Evolutionary conservation across 805 yeast genomes (phyloP), one percentile per base, ranked within the genome.

Genomic region (Scheffersomyces ergatensis): DNA sequence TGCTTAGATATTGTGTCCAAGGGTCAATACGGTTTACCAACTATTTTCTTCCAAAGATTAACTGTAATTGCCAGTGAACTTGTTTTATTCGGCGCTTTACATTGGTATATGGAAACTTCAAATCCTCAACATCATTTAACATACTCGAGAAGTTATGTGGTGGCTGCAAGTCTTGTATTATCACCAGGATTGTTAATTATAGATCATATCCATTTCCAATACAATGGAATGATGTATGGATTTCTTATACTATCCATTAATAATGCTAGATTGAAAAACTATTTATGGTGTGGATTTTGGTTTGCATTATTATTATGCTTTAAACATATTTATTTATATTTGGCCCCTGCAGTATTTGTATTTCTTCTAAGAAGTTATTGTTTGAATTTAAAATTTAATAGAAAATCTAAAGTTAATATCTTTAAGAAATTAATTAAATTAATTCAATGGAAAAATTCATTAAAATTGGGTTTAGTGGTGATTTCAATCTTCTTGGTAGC

Each of bases 121-220:
- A 56, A 60, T 9, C 63, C 67, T 27, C 17, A 15, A 14, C 18
- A 29, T 15, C 67, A 58, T 30, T 49, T 49, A n/a, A 59, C 59
- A 17, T 62, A 68, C 19, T 73, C 70, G 47, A 63, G 82, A 35
- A 75, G 84, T 19, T 83, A 80, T 62, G 92, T 89, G 3, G 79
- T 85, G 31, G 92, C 95, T 0, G 78, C 89, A 14, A 83, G 96
- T 24, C 74, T 93, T 19, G 86, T 82, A 3, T 67, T 93, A 13
- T 85, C 95, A 0, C 99, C 99, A 0, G 97, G 96, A 0, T 70
- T 95, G 50, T 67, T 93, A 47, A 80, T 93, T 17, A 83, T 93
- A 37, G 99, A 93, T 60, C 97, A 92, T 60, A 87, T 93, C 25
- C 99, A 93, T 60, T 93, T 93, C 72, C 99, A 93, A 67, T 93